Conservation (phyloP, 495 filamentous ascomycete genomes). For the Aspergillus coremiiformis region DNA sequence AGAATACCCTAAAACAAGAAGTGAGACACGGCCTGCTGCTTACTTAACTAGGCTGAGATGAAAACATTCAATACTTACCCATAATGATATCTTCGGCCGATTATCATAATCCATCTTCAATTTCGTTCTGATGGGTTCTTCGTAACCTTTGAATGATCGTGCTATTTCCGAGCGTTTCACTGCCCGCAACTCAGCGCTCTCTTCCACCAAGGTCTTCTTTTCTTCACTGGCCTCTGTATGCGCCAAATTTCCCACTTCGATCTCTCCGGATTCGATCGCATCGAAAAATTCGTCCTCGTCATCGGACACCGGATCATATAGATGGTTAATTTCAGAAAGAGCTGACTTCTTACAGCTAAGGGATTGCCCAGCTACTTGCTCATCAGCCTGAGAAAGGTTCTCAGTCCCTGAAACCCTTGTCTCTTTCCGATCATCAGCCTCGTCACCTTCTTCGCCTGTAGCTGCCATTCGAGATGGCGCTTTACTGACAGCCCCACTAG, state of each 20-base stretch:
- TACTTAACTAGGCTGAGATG: neutral
- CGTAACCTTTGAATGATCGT: slow-evolving; percentile 81
- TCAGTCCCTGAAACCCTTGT: slow-evolving; percentile 9
- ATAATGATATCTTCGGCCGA: slow-evolving; percentile 87
- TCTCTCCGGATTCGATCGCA: slow-evolving; percentile 86
- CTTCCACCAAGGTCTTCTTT: slow-evolving; percentile 34
- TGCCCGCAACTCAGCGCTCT: slow-evolving; percentile 42
- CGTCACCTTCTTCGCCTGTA: neutral
- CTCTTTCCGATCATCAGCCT: neutral
- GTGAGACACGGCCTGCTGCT: slow-evolving; percentile 19
- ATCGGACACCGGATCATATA: slow-evolving; percentile 75
- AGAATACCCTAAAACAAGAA: slow-evolving; percentile 65
- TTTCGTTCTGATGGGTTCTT: slow-evolving; percentile 67
- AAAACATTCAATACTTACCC: slow-evolving; percentile 53
- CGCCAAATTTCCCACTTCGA: slow-evolving; percentile 62
- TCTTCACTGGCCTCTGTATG: slow-evolving; percentile 39
- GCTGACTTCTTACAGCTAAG: slow-evolving; percentile 24
- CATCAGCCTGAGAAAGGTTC: slow-evolving; percentile 3
- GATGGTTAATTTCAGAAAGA: slow-evolving; percentile 31
- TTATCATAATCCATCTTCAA: slow-evolving; percentile 90
- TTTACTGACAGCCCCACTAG: slow-evolving; percentile 36
- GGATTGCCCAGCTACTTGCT: slow-evolving; percentile 8
- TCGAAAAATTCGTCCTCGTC: slow-evolving; percentile 95
- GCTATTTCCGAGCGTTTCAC: slow-evolving; percentile 51
- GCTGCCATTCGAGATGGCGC: slow-evolving; percentile 15